Conservation (phyloP, 2,329 filamentous ascomycete species). For the Didymella segeticola region DNA sequence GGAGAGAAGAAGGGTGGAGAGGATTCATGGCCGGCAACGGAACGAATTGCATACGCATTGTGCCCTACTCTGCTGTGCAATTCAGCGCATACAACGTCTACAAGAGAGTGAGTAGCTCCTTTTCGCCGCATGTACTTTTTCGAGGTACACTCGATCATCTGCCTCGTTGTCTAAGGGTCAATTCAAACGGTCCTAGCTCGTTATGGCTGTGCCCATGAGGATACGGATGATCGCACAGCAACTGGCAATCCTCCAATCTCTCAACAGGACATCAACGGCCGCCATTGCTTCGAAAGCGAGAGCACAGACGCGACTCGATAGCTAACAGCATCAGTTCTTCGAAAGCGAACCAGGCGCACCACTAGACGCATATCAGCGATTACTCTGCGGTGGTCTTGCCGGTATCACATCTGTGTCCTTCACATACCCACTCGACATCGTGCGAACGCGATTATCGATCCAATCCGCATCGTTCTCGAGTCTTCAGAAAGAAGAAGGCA, state of each 20-base stretch:
- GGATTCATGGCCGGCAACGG: conserved; percentile 98
- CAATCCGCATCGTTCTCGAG: conserved; percentile 94
- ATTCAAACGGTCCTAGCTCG: neutral
- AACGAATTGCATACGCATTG: conserved; percentile 97
- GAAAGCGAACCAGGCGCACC: conserved; percentile 77
- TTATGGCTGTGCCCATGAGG: neutral
- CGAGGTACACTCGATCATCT: neutral
- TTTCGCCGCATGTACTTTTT: neutral
- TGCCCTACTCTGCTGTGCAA: conserved; percentile 97
- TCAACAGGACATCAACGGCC: neutral
- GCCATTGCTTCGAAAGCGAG: neutral
- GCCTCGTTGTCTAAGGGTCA: neutral
- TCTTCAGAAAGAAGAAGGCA: conserved; percentile 58
- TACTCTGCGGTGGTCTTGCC: conserved; percentile 88
- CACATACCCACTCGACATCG: conserved; percentile 97
- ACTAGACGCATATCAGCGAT: conserved; percentile 73
- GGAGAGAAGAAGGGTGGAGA: conserved; percentile 93
- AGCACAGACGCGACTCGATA: neutral
- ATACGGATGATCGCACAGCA: neutral
- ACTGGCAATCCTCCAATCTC: neutral
- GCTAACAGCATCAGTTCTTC: conserved; percentile 64
- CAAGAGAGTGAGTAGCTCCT: conserved; percentile 72
- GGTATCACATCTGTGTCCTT: conserved; percentile 94
- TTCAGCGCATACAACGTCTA: conserved; percentile 99
- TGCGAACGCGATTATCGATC: conserved; percentile 92